These are phyloP conservation scores for Mycena sanguinolenta DNA, from an alignment of 768 basidiomycete species.

Conservation along the genomic window DNA sequence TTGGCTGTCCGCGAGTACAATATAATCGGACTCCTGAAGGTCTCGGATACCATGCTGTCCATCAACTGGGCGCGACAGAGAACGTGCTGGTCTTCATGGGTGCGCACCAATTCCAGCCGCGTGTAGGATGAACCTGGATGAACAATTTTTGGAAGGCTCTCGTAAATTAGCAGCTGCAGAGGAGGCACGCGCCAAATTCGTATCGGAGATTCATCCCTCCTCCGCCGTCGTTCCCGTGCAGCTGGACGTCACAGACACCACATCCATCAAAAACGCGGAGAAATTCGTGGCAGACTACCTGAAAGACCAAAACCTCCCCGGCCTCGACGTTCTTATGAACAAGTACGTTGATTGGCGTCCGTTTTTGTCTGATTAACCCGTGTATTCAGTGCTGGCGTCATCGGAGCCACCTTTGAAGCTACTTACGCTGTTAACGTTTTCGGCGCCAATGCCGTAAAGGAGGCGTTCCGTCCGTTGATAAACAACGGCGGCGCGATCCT, in stretches of 20 bases:
- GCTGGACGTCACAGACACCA: constrained; percentile 31
- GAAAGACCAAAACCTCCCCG: background rate
- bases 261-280: constrained; percentile 23
- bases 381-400: constrained; percentile 5
- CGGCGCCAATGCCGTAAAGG: constrained; percentile 20
- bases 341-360: constrained; percentile 4
- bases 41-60: constrained; percentile 30
- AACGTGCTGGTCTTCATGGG: constrained; percentile 31
- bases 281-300: background rate
- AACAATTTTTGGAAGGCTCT: no score
- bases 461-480: constrained; percentile 24
- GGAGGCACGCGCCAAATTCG: constrained; percentile 13
- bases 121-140: background rate
- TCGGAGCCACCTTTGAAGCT: background rate
- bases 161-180: constrained; percentile 27
- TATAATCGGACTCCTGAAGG: no score
- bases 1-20: background rate
- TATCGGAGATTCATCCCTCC: constrained; percentile 7
- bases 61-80: constrained; percentile 19
- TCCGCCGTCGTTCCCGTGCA: constrained; percentile 32
- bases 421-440: constrained; percentile 21
- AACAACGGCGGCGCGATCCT: constrained; percentile 24
- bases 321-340: constrained; percentile 28
- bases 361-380: no score
- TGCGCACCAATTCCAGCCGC: background rate